phyloP scores from a whole-genome alignment of 768 basidiomycete species.

The Hericium rajendrae region DNA sequence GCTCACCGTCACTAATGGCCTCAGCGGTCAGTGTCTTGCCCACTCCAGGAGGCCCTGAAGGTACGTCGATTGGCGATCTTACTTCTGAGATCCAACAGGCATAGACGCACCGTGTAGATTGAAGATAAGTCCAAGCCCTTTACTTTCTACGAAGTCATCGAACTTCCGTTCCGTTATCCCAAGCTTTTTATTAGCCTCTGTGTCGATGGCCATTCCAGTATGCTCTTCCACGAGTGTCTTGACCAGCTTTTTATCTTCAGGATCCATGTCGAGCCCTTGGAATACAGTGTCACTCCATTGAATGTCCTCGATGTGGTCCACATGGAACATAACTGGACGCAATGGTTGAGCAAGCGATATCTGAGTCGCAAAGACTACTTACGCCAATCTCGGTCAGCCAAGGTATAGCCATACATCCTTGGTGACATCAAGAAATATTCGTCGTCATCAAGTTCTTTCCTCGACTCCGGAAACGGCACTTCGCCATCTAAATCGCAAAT shows the following conservation, averaged over 20 bases:
- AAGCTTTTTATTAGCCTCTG: background rate
- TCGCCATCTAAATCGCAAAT: background rate
- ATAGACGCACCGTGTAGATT: slow-evolving; percentile 20
- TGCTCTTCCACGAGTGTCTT: background rate
- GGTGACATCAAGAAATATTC: background rate
- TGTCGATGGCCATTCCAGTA: background rate
- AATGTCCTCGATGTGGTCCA: background rate
- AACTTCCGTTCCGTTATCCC: slow-evolving; percentile 8
- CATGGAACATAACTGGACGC: background rate
- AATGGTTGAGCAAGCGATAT: background rate
- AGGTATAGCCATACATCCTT: background rate
- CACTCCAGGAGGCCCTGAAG: slow-evolving; percentile 7
- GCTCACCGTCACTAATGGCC: slow-evolving; percentile 14
- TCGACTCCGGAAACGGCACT: background rate
- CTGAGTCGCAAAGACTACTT: background rate
- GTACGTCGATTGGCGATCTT: background rate
- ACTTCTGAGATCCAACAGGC: too few relatives aligned
- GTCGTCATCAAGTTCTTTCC: background rate
- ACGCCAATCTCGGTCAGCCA: background rate
- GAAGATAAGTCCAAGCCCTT: slow-evolving; percentile 27
- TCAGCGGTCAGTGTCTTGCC: slow-evolving; percentile 18
- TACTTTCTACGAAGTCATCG: slow-evolving; percentile 28
- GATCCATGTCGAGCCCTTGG: background rate
- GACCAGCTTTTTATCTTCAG: background rate
- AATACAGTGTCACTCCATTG: background rate